Conservation (phyloP, 257 asterid genomes). For the Capsicum rhomboideum region DNA sequence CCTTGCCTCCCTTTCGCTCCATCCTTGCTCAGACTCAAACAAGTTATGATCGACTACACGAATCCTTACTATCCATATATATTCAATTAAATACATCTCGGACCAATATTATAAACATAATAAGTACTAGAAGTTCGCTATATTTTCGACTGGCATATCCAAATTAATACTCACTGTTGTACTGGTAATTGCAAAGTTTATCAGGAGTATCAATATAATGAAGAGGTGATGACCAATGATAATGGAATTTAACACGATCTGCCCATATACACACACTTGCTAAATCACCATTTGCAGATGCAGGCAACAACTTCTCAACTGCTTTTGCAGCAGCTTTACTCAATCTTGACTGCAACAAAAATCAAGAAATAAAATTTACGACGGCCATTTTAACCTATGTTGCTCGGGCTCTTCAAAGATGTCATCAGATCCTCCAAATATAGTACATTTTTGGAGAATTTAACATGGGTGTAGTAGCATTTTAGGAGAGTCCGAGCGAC, state of each 20-base stretch:
- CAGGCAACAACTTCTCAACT: constrained; percentile 55
- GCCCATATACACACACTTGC: constrained; percentile 85
- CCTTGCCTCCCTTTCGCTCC: background rate
- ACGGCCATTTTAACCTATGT: background rate
- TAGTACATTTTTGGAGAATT: too few relatives aligned
- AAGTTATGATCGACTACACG: background rate
- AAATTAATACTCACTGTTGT: constrained; percentile 39
- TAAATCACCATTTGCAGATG: constrained; percentile 44
- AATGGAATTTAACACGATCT: constrained; percentile 53
- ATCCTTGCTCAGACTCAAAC: background rate
- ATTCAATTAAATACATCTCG: background rate
- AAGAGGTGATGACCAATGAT: constrained; percentile 81
- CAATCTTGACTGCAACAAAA: constrained; percentile 43
- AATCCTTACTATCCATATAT: background rate
- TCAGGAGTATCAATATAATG: constrained; percentile 80
- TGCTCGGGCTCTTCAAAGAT: background rate
- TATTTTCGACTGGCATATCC: background rate
- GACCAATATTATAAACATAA: background rate
- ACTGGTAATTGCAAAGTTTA: constrained; percentile 59
- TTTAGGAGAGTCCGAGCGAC: too few relatives aligned
- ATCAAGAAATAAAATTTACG: background rate
- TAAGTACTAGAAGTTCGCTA: background rate
- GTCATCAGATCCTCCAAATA: too few relatives aligned
- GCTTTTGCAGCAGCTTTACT: constrained; percentile 62
- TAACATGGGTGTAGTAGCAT: background rate